phyloP scores from a whole-genome alignment of 139 green algal genomes.

The Spirogloea muscicola region DNA sequence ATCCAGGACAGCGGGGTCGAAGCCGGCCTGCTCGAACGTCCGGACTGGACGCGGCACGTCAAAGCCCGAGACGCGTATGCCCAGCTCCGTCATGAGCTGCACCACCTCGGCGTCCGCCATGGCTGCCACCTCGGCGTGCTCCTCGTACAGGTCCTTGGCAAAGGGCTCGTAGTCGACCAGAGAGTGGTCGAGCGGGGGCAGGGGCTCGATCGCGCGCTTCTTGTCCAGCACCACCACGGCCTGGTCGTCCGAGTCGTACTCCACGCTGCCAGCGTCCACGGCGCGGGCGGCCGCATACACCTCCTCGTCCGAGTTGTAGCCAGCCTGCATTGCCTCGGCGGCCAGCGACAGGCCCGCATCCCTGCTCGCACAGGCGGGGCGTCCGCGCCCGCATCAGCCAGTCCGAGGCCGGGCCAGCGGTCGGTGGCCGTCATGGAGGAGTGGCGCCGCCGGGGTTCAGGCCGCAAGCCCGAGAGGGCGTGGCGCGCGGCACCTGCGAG shows the following conservation, averaged over 20 bases:
- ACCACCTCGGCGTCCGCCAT: constrained; percentile 65
- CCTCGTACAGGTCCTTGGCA: constrained; percentile 81
- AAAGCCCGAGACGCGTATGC: constrained; percentile 80
- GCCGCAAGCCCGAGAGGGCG: not conserved
- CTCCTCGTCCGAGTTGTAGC: constrained; percentile 69
- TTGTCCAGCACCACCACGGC: constrained; percentile 13
- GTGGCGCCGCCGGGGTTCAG: not conserved
- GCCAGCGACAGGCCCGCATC: constrained; percentile 41
- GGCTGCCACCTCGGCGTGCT: constrained; percentile 52
- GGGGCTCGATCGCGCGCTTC: constrained; percentile 52
- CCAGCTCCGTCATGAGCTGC: constrained; percentile 56
- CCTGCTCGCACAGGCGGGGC: constrained; percentile 3
- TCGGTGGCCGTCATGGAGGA: not conserved
- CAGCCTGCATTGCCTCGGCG: constrained; percentile 19
- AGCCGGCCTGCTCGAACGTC: constrained; percentile 67
- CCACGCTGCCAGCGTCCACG: constrained; percentile 34
- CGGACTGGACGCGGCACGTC: constrained; percentile 74
- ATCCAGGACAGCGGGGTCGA: constrained; percentile 71
- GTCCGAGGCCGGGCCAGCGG: not conserved
- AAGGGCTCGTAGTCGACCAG: constrained; percentile 75
- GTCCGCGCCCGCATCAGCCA: not conserved
- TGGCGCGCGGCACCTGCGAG: not conserved
- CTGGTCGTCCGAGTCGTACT: constrained; percentile 53
- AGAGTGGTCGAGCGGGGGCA: constrained; percentile 76
- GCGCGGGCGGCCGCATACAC: constrained; percentile 64